A percentile compares a stretch with the other conserved stretches of the same genome.
Evolutionary conservation across 2,329 filamentous ascomycete genomes (phyloP).

Genomic region (Dothidotthia symphoricarpi): DNA sequence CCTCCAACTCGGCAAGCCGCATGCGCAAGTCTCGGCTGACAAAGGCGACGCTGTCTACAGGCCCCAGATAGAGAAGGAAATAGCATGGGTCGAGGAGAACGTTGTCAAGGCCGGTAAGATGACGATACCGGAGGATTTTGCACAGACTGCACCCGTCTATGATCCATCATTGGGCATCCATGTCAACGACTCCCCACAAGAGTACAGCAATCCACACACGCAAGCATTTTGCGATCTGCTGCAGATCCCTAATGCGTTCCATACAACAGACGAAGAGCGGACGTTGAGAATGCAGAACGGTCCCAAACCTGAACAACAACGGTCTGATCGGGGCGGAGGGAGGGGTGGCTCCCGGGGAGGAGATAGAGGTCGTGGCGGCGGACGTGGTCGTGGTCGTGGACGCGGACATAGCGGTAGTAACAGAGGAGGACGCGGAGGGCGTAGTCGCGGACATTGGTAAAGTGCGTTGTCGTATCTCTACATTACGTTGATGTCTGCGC

Average conservation of each 20-base stretch:
- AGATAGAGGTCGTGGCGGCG: constrained; percentile 23
- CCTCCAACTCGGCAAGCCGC: constrained; percentile 56
- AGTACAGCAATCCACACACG: constrained; percentile 88
- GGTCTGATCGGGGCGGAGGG: constrained; percentile 27
- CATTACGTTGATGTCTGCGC: constrained; percentile 2
- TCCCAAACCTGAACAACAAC: constrained; percentile 28
- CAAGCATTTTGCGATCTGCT: constrained; percentile 75
- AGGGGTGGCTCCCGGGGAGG: constrained; percentile 31
- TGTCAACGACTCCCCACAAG: constrained; percentile 64
- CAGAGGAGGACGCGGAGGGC: constrained; percentile 26
- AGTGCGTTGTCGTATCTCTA: constrained; percentile 2
- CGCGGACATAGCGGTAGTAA: constrained; percentile 11
- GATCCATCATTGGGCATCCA: constrained; percentile 57
- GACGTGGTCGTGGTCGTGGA: constrained; percentile 26
- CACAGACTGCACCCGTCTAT: constrained; percentile 70
- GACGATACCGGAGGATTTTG: constrained; percentile 74
- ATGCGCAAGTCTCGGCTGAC: constrained; percentile 56
- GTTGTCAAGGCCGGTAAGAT: constrained; percentile 63
- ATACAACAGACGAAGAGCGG: constrained; percentile 68
- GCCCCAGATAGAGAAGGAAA: constrained; percentile 66
- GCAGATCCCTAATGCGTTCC: constrained; percentile 72
- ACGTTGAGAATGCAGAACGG: constrained; percentile 30
- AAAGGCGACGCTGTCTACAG: constrained; percentile 68
- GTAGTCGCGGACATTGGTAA: constrained; percentile 30
- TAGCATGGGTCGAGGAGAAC: constrained; percentile 77